Percentiles rank a stretch among this genome's conserved stretches.
Conservation (phyloP, 495 filamentous ascomycete genomes). For the Penicillium verhagenii region DNA sequence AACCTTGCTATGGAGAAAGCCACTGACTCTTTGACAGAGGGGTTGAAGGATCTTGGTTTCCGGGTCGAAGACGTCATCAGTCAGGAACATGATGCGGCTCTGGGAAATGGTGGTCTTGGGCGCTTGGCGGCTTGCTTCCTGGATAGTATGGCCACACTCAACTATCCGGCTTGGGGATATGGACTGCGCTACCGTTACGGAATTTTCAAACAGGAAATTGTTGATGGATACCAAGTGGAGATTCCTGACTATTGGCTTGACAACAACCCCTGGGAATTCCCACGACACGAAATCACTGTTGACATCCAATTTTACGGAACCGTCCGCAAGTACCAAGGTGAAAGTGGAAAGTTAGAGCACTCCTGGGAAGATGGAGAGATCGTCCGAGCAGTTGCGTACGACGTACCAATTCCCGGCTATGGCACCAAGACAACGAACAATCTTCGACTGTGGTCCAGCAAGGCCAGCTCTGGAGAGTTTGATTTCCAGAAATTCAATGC, state of each 20-base stretch:
- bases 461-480: constrained; percentile 94
- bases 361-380: constrained; percentile 92
- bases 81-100: constrained; percentile 93
- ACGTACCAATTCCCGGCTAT: constrained; percentile 92
- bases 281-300: constrained; percentile 89
- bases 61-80: constrained; percentile 92
- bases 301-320: constrained; percentile 94
- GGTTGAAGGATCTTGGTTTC: constrained; percentile 86
- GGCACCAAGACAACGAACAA: constrained; percentile 92
- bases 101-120: constrained; percentile 94
- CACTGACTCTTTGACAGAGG: constrained; percentile 50
- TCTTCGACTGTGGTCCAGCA: constrained; percentile 93
- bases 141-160: constrained; percentile 89
- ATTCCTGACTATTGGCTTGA: constrained; percentile 99
- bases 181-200: constrained; percentile 93
- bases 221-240: constrained; percentile 96
- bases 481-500: constrained; percentile 99
- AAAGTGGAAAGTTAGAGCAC: constrained; percentile 66
- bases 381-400: constrained; percentile 90
- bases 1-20: background rate
- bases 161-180: constrained; percentile 97
- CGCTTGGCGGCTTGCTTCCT: constrained; percentile 95
- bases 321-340: constrained; percentile 70
- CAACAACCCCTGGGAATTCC: constrained; percentile 99
- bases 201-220: constrained; percentile 99